These are phyloP conservation scores for Tricholoma bakamatsutake DNA, from an alignment of 768 basidiomycete genomes.

Conservation along the genomic window DNA sequence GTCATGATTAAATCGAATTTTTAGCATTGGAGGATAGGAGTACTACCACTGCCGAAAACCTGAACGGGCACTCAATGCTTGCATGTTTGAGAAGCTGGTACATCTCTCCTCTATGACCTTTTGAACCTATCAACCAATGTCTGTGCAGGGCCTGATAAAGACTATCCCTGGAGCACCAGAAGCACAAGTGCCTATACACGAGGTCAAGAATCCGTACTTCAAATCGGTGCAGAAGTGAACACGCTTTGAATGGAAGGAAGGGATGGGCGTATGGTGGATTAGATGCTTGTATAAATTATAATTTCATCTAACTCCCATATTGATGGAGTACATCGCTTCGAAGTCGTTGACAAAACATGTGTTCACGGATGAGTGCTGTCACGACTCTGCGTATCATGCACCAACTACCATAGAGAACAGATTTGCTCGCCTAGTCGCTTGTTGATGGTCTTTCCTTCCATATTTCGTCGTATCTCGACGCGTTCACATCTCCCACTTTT, in stretches of 20 bases:
- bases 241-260: background rate
- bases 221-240: constrained; percentile 75
- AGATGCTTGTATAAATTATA: constrained; percentile 13
- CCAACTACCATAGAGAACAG: background rate
- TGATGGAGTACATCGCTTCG: background rate
- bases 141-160: constrained; percentile 78
- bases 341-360: background rate
- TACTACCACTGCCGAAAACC: constrained; percentile 85
- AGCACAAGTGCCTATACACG: constrained; percentile 82
- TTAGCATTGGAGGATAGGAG: constrained; percentile 47
- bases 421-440: background rate
- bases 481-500: constrained; percentile 1
- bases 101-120: constrained; percentile 18
- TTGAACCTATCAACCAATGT: constrained; percentile 1
- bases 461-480: constrained; percentile 8
- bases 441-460: constrained; percentile 10
- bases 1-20: background rate
- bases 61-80: constrained; percentile 83
- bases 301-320: constrained; percentile 2
- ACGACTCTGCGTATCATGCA: background rate
- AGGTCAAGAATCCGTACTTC: constrained; percentile 80
- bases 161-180: constrained; percentile 84
- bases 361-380: too few species aligned
- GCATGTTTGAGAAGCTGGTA: constrained; percentile 95
- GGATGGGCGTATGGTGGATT: background rate